A percentile compares a stretch with the other conserved stretches of the same genome.
Evolutionary conservation across 768 basidiomycete genomes (phyloP).

Genomic region (Gloeostereum incarnatum): DNA sequence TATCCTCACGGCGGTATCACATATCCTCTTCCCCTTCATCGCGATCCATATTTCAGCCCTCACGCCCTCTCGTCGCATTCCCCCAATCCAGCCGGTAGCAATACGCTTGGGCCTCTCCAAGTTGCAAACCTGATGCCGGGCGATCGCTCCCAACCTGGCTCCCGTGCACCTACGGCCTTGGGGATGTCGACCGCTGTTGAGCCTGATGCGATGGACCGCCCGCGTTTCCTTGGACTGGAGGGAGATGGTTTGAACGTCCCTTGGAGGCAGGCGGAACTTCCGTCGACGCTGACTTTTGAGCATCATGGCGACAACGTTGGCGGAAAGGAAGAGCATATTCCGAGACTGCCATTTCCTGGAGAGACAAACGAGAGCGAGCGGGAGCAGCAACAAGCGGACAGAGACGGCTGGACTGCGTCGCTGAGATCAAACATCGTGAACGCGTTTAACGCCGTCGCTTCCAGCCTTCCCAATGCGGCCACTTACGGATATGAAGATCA

Average conservation of each 20-base stretch:
- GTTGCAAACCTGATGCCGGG: slow-evolving; percentile 41
- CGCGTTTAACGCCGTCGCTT: slow-evolving; percentile 40
- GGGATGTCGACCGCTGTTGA: slow-evolving; percentile 4
- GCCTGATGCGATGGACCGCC: slow-evolving; percentile 11
- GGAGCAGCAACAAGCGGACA: not conserved
- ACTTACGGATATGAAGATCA: too few relatives aligned
- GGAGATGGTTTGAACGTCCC: slow-evolving; percentile 20
- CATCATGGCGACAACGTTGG: not conserved
- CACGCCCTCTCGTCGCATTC: not conserved
- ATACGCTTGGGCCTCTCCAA: slow-evolving; percentile 33
- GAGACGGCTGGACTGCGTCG: slow-evolving; percentile 30
- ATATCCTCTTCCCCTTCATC: slow-evolving; percentile 13
- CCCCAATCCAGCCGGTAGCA: slow-evolving; percentile 8
- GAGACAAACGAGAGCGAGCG: slow-evolving; percentile 6
- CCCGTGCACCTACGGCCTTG: slow-evolving; percentile 16
- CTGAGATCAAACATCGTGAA: slow-evolving; percentile 34
- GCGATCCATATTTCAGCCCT: too few relatives aligned
- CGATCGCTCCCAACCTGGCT: slow-evolving; percentile 28
- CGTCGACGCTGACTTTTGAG: too few relatives aligned
- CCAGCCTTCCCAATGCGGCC: slow-evolving; percentile 24
- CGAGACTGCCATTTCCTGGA: slow-evolving; percentile 19
- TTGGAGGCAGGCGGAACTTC: slow-evolving; percentile 14
- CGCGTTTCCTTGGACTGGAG: slow-evolving; percentile 22
- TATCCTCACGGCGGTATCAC: slow-evolving; percentile 10
- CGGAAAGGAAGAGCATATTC: slow-evolving; percentile 8